Evolutionary conservation across 108 stramenopile genomes (phyloP), one percentile per base, ranked within the genome.

Genomic region (Conticribra guillardii): DNA sequence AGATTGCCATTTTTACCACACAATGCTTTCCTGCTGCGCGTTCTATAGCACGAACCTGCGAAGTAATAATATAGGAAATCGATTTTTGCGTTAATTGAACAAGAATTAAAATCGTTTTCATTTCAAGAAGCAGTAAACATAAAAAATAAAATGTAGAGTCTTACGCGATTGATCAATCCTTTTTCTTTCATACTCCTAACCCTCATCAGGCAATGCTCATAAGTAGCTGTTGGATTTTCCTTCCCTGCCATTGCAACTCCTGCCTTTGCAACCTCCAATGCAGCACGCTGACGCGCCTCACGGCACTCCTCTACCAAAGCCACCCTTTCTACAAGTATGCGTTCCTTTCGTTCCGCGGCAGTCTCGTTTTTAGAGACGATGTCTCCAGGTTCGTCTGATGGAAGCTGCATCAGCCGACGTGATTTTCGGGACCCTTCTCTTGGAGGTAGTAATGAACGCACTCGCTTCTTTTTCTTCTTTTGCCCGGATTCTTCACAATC

Each of bases 1-100:
- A 96, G 16, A 96, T 89, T 9, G 90, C 91, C 92, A 96, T 96
- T 69, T 96, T 96, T 9, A 96, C 86, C 29, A 96, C 85, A 63
- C 89, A 90, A 60, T 93, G 89, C 51, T 92, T 90, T 21, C 95
- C 92, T 14, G 91, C 88, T 28, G 95, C 95, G 22, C 89, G 82
- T 82, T 96, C 95, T 66, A 96, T 96, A 0, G 71, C 80, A 37
- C 88, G 87, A 54, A 93, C 74, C 63, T 64, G 0, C 32, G 19
- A 33, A 33, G 21, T 8, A 62, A 41, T 1, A 19, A 48, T 8
- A 19, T n/a, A n/a, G n/a, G n/a, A n/a, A n/a, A n/a, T n/a, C n/a
- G n/a, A n/a, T n/a, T n/a, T n/a, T n/a, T n/a, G n/a, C n/a, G n/a
- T n/a, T n/a, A n/a, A n/a, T n/a, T n/a, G n/a, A n/a, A n/a, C n/a